Conservation (phyloP, 305 asterid species). For the Solanum chacoense region DNA sequence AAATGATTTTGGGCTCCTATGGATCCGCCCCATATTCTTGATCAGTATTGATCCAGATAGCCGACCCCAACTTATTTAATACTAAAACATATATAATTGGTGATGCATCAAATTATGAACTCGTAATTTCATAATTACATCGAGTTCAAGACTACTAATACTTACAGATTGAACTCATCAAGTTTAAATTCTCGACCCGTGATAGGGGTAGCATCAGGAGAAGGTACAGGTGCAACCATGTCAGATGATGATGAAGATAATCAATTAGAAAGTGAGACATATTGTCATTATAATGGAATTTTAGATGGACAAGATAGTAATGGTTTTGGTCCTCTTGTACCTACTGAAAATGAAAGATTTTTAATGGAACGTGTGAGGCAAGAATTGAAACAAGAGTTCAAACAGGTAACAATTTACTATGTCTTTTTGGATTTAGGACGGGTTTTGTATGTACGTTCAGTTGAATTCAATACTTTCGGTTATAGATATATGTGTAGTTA, state of each 20-base stretch:
- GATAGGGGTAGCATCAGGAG: conserved; percentile 77
- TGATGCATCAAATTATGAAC: not conserved
- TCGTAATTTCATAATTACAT: not conserved
- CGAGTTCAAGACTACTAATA: not conserved
- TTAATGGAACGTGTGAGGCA: conserved; percentile 91
- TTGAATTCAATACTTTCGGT: not conserved
- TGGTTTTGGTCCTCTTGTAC: conserved; percentile 91
- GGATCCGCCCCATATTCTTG: not conserved
- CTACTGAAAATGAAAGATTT: conserved; percentile 82
- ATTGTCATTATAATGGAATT: conserved; percentile 50
- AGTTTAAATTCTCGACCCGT: not conserved
- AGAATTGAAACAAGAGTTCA: conserved; percentile 82
- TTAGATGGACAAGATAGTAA: conserved; percentile 38
- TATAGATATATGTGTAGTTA: not conserved
- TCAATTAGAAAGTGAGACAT: conserved; percentile 64
- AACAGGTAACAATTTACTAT: conserved; percentile 39
- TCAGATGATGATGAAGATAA: conserved; percentile 82
- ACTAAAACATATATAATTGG: not conserved
- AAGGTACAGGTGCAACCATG: conserved; percentile 96
- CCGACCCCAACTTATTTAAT: not conserved
- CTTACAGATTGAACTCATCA: not conserved
- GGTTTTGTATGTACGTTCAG: not conserved
- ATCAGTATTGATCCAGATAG: not conserved
- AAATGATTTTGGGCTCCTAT: not conserved
- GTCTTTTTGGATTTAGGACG: not conserved